A percentile compares a stretch with the other conserved stretches of the same genome.
Conservation (phyloP, 1,284 basidiomycete genomes). For the Ceraceosorus guamensis region DNA sequence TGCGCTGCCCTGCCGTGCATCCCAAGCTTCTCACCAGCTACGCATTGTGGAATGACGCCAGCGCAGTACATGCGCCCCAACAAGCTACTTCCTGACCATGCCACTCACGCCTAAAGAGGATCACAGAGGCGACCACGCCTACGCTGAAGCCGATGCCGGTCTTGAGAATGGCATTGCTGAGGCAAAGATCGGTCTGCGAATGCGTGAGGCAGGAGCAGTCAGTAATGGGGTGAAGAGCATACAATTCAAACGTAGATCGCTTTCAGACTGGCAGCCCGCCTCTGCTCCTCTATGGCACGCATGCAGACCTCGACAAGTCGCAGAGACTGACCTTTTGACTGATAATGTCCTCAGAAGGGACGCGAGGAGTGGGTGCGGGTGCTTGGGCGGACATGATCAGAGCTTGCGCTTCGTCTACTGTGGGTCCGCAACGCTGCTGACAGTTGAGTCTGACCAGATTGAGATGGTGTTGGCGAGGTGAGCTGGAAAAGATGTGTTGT, state of each 20-base stretch:
- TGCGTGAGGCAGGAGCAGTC: constrained; percentile 10
- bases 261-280: constrained; percentile 2
- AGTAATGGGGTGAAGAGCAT: neutral
- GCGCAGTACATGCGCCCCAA: no score
- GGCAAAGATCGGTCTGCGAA: constrained; percentile 42
- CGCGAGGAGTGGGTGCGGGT: constrained; percentile 18
- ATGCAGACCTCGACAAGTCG: neutral
- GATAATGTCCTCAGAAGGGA: constrained; percentile 76
- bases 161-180: constrained; percentile 54
- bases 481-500: no score
- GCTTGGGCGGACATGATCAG: no score
- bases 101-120: constrained; percentile 85
- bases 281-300: neutral
- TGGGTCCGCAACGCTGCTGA: no score
- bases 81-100: no score
- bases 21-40: no score
- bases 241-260: neutral
- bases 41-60: no score
- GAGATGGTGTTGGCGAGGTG: no score
- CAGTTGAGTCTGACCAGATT: no score
- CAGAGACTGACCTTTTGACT: constrained; percentile 65
- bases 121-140: constrained; percentile 86
- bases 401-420: no score
- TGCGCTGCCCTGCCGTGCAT: no score
- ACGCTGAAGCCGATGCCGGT: constrained; percentile 90